Evolutionary conservation across 345 rosid species (phyloP).

Genomic region (Moricandia arvensis): DNA sequence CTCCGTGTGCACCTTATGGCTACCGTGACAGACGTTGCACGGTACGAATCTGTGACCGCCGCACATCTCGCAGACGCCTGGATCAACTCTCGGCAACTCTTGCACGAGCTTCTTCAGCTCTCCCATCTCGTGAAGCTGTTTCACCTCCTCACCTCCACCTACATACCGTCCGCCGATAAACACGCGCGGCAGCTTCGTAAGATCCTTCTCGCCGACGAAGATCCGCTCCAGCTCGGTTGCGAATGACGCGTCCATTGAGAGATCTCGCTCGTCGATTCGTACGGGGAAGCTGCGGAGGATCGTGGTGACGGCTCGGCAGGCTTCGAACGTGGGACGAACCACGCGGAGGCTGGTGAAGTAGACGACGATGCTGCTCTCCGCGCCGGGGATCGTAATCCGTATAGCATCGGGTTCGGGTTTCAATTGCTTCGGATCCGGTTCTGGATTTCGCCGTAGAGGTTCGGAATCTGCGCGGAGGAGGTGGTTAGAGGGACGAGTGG

Average conservation of each 20-base stretch:
- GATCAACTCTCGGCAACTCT: conserved; percentile 53
- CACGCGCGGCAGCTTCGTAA: conserved; percentile 59
- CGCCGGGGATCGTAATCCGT: conserved; percentile 43
- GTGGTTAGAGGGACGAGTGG: conserved; percentile 27
- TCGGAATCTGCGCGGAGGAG: conserved; percentile 26
- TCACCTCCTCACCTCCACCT: conserved; percentile 87
- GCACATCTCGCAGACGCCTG: conserved; percentile 55
- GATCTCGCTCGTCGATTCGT: conserved; percentile 77
- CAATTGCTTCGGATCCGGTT: conserved; percentile 13
- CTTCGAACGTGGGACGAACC: conserved; percentile 79
- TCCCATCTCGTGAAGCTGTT: conserved; percentile 72
- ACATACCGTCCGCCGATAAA: conserved; percentile 81
- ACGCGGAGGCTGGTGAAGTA: conserved; percentile 84
- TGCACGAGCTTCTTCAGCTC: conserved; percentile 79
- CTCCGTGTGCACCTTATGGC: conserved; percentile 71
- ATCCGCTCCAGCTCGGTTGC: conserved; percentile 48
- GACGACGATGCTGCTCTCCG: conserved; percentile 61
- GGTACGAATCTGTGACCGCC: conserved; percentile 67
- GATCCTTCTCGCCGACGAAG: conserved; percentile 8
- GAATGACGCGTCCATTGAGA: conserved; percentile 77
- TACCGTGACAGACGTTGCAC: conserved; percentile 68
- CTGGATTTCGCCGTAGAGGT: neutral
- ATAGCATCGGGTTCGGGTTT: conserved; percentile 32
- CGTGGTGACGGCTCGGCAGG: conserved; percentile 60
- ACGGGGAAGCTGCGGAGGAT: conserved; percentile 68